Evolutionary conservation across 176 grass and related monocot species (phyloP).

Genomic region (Phragmites australis): DNA sequence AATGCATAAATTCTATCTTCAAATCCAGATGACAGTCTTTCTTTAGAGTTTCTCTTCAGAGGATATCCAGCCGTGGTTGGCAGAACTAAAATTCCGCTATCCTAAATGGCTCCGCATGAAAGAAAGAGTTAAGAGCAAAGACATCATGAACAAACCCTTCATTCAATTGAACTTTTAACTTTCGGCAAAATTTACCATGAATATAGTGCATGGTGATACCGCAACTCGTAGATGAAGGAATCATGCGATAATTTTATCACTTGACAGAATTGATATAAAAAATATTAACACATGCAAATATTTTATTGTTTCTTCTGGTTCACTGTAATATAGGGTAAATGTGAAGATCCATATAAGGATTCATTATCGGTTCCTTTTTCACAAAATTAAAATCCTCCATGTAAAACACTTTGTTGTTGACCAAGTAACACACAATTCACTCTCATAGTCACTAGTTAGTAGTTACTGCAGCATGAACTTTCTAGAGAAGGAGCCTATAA

Average conservation of each 20-base stretch:
- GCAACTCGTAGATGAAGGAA: neutral
- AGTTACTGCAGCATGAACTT: conserved; percentile 27
- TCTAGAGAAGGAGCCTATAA: conserved; percentile 16
- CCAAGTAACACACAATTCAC: conserved; percentile 31
- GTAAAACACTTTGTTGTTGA: neutral
- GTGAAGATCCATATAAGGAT: neutral
- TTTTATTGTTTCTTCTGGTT: conserved; percentile 18
- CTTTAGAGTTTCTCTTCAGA: conserved; percentile 68
- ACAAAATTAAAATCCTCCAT: conserved; percentile 20
- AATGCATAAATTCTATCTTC: conserved; percentile 74
- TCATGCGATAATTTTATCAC: neutral
- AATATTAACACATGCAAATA: neutral
- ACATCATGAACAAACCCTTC: neutral
- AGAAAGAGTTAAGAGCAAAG: conserved; percentile 21
- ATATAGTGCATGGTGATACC: neutral
- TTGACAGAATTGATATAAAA: conserved; percentile 12
- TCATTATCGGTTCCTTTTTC: conserved; percentile 9
- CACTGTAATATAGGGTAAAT: conserved; percentile 10
- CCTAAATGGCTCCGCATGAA: conserved; percentile 51
- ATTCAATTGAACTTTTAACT: conserved; percentile 27
- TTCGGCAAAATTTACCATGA: neutral
- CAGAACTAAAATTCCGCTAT: conserved; percentile 86
- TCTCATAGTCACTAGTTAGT: conserved; percentile 9
- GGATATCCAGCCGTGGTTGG: conserved; percentile 84
- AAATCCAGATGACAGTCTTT: conserved; percentile 68